A percentile compares a stretch with the other conserved stretches of the same genome.
Evolutionary conservation across 371 early-diverging fungal genomes (phyloP).

Genomic region (Aphelidium insulamus): DNA sequence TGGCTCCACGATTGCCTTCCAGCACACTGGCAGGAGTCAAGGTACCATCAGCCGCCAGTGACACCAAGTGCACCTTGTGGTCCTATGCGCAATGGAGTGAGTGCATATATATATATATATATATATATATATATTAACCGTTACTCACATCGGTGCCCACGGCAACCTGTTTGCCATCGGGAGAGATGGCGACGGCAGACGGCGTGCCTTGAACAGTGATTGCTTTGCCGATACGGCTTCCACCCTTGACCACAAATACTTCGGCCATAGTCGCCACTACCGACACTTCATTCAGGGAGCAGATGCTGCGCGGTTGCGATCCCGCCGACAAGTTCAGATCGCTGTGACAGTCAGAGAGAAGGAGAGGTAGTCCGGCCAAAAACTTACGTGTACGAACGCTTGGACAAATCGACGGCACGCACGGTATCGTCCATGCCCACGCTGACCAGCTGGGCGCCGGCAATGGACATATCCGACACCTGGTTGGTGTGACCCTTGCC

Average conservation of each 20-base stretch:
- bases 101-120: slow-evolving; percentile 6
- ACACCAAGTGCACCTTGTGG: slow-evolving; percentile 17
- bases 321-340: not conserved
- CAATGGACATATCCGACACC: slow-evolving; percentile 23
- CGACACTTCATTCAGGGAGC: too few relatives aligned
- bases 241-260: slow-evolving; percentile 9
- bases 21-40: slow-evolving; percentile 10
- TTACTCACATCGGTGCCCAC: slow-evolving; percentile 39
- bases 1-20: slow-evolving; percentile 28
- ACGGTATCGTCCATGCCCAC: slow-evolving; percentile 57
- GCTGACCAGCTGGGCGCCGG: slow-evolving; percentile 23
- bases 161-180: slow-evolving; percentile 26
- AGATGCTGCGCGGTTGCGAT: too few relatives aligned
- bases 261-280: slow-evolving; percentile 4
- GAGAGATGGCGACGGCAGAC: slow-evolving; percentile 27
- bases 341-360: slow-evolving; percentile 6
- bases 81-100: slow-evolving; percentile 16
- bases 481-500: slow-evolving; percentile 48
- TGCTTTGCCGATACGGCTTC: slow-evolving; percentile 5
- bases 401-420: slow-evolving; percentile 9
- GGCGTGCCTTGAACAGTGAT: slow-evolving; percentile 20
- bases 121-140: not conserved
- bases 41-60: slow-evolving; percentile 1
- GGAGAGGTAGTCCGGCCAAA: too few relatives aligned
- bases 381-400: too few relatives aligned